Evolutionary conservation across 2,329 filamentous ascomycete species (phyloP).

Genomic region (Aspergillus awamori): DNA sequence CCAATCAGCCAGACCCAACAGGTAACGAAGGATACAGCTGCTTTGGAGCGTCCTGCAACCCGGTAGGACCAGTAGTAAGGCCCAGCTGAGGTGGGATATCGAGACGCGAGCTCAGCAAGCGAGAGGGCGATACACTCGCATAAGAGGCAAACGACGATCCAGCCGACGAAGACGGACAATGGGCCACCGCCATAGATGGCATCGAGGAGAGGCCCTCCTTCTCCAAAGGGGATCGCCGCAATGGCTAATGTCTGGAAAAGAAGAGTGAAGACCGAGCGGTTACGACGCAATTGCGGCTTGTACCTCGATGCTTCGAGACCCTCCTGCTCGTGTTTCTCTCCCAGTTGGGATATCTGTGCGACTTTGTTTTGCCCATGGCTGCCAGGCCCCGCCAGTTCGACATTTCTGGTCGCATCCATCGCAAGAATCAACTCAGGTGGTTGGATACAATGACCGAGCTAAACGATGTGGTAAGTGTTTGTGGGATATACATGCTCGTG

Average conservation of each 20-base stretch:
- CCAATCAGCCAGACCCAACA: constrained; percentile 58
- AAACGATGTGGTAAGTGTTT: not conserved
- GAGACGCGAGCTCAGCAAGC: constrained; percentile 55
- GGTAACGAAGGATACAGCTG: constrained; percentile 54
- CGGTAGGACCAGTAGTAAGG: constrained; percentile 61
- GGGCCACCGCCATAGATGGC: constrained; percentile 50
- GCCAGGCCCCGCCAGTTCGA: not conserved
- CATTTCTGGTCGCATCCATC: not conserved
- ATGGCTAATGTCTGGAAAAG: constrained; percentile 65
- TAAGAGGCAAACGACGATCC: constrained; percentile 57
- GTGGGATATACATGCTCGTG: not conserved
- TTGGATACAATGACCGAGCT: not conserved
- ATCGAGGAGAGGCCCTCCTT: constrained; percentile 43
- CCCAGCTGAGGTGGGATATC: constrained; percentile 56
- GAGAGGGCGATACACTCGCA: constrained; percentile 58
- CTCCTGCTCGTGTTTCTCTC: constrained; percentile 29
- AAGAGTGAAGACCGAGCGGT: constrained; percentile 62
- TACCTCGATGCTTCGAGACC: constrained; percentile 57
- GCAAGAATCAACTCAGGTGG: not conserved
- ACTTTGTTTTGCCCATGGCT: not conserved
- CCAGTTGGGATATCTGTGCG: constrained; percentile 19
- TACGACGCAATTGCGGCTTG: constrained; percentile 59
- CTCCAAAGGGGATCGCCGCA: constrained; percentile 61
- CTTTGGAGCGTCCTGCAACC: constrained; percentile 47
- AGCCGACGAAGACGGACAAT: constrained; percentile 60